phyloP scores from a whole-genome alignment of 176 grass and related monocot genomes.

The Alloteropsis semialata region DNA sequence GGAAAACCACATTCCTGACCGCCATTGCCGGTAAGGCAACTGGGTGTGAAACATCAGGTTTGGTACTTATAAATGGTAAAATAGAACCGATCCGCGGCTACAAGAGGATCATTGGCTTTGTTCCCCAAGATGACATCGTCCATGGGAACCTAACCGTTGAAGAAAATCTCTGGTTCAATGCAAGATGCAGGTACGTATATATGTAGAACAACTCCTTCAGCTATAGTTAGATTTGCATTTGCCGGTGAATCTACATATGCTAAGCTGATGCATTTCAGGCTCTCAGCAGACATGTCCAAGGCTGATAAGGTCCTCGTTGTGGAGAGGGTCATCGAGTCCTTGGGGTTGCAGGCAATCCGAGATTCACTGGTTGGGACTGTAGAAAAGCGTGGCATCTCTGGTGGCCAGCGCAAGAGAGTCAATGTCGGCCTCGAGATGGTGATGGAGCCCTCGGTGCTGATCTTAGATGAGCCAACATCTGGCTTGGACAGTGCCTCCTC shows the following conservation, averaged over 20 bases:
- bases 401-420: constrained; percentile 90
- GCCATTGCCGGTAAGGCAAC: constrained; percentile 96
- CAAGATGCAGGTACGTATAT: constrained; percentile 82
- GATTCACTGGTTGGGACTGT: constrained; percentile 89
- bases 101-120: constrained; percentile 94
- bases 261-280: constrained; percentile 42
- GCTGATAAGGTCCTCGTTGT: constrained; percentile 93
- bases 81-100: constrained; percentile 86
- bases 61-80: constrained; percentile 89
- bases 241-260: not conserved
- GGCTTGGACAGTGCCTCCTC: constrained; percentile 98
- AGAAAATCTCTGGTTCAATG: constrained; percentile 99
- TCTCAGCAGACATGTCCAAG: constrained; percentile 87
- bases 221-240: not conserved
- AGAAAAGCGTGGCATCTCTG: constrained; percentile 89
- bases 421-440: constrained; percentile 98
- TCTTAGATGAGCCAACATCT: constrained; percentile 91
- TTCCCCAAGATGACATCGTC: constrained; percentile 96
- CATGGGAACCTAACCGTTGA: constrained; percentile 95
- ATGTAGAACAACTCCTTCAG: not conserved
- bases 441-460: constrained; percentile 92
- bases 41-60: constrained; percentile 71
- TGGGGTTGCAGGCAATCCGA: constrained; percentile 82
- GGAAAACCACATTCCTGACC: constrained; percentile 91
- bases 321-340: constrained; percentile 89